phyloP scores from a whole-genome alignment of 2,329 filamentous ascomycete species.

The Venturia aucupariae region DNA sequence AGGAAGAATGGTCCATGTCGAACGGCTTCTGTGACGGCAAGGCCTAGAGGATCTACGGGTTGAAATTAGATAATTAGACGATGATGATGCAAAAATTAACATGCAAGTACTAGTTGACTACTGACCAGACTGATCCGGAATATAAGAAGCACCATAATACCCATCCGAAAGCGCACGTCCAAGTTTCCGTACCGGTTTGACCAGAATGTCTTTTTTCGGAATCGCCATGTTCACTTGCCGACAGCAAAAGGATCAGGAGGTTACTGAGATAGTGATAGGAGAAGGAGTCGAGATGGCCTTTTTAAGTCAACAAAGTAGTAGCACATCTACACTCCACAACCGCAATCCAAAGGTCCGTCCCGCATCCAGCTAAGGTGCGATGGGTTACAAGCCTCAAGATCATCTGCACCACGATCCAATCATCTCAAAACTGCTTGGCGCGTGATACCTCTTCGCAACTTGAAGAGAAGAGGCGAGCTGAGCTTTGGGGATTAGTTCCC shows the following conservation, averaged over 20 bases:
- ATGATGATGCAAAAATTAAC: too few relatives aligned
- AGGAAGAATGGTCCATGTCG: constrained; percentile 13
- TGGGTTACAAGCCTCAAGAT: background rate
- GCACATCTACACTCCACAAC: too few relatives aligned
- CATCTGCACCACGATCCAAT: background rate
- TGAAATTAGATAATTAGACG: background rate
- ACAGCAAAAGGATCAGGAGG: background rate
- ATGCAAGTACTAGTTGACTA: too few relatives aligned
- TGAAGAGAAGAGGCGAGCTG: background rate
- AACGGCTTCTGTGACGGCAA: constrained; percentile 11
- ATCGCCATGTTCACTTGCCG: background rate
- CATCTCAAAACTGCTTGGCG: background rate
- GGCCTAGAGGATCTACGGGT: constrained; percentile 4
- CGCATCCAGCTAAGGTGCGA: background rate
- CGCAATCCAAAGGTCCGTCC: background rate
- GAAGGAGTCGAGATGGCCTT: too few relatives aligned
- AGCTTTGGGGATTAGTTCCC: background rate
- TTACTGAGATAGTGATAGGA: background rate
- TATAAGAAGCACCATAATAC: constrained; percentile 11
- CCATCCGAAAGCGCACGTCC: constrained; percentile 4
- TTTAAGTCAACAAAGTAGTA: too few relatives aligned
- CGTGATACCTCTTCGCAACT: background rate
- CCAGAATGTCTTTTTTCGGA: background rate
- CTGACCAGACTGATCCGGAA: constrained; percentile 7
- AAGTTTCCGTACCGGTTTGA: constrained; percentile 5